Evolutionary conservation across 2,329 filamentous ascomycete species (phyloP), one percentile per base, ranked within the genome.

Genomic region (Sclerotinia borealis): DNA sequence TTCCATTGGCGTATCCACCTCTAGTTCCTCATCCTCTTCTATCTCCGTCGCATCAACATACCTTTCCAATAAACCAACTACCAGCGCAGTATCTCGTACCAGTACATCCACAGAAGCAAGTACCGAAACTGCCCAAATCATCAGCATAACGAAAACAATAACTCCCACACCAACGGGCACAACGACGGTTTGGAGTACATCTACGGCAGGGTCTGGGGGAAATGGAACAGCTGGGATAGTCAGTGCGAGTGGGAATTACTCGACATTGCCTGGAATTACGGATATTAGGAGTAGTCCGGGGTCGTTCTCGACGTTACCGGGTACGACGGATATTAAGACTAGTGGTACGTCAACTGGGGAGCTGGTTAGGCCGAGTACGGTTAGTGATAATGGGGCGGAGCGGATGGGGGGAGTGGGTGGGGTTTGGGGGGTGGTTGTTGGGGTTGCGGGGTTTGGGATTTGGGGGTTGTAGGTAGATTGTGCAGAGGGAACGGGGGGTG

Each of bases 141-240:
- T 39, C 2, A 56, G 54, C 39, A 56, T 39, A 22, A 54, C 50
- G 39, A 34, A 56, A 45, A 56, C 39, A 11, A 9, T 56, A 3
- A 56, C 54, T n/a, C 54, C 54, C 1, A 25, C 27, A 8, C 54
- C 54, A n/a, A 45, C 27, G 13, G 39, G 39, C 7, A 56, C 37
- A 7, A 56, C 54, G 27, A 56, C 54, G 9, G 13, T 56, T 10
- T 56, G 54, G 54, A 56, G 19, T 45, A 56, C 54, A 34, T 56
- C 54, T 17, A 56, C 54, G 2, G 39, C 54, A 1, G 54, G 13
- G 17, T 29, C 2, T 2, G 19, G 17, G 17, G 41, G 27, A 17
- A 45, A 34, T 34, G 39, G 19, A 15, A 56, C 54, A n/a, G 17
- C 4, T 2, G 9, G 13, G 15, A n/a, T n/a, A 2, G 37, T 25